Percentiles rank a stretch among this genome's conserved stretches.
These are phyloP conservation scores for Sisymbrium altissimum DNA, from an alignment of 345 rosid genomes.

Conservation along the genomic window DNA sequence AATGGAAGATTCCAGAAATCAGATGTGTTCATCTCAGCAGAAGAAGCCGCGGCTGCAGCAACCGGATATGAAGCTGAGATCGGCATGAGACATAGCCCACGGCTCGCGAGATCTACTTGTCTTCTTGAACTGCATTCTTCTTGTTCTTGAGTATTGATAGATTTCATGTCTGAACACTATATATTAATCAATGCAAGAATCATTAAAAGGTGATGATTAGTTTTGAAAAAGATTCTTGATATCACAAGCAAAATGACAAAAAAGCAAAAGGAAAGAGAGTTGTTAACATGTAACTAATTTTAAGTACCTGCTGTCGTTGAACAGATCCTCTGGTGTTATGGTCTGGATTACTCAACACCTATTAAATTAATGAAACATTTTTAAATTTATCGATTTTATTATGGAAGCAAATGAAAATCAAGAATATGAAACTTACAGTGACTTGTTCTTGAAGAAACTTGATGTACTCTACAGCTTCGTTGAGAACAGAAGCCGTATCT, in stretches of 20 bases:
- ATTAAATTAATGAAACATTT: neutral
- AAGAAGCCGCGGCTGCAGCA: constrained; percentile 33
- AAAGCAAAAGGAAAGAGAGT: constrained; percentile 9
- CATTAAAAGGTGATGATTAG: constrained; percentile 16
- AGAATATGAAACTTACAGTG: constrained; percentile 42
- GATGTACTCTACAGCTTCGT: constrained; percentile 86
- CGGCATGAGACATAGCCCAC: constrained; percentile 84
- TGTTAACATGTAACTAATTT: constrained; percentile 28
- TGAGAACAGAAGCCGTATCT: constrained; percentile 95
- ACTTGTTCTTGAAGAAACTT: constrained; percentile 87
- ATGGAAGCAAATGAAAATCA: neutral
- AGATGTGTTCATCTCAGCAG: constrained; percentile 53
- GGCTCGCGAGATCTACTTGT: constrained; percentile 59
- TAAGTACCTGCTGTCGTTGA: constrained; percentile 71
- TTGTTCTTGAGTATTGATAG: constrained; percentile 9
- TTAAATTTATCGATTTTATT: neutral
- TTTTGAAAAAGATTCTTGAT: constrained; percentile 18
- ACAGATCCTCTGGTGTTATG: constrained; percentile 60
- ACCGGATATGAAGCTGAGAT: constrained; percentile 67
- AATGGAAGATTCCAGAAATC: constrained; percentile 59
- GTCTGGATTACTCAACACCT: constrained; percentile 72
- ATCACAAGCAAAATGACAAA: constrained; percentile 30
- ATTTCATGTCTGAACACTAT: constrained; percentile 17
- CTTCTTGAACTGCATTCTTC: constrained; percentile 36
- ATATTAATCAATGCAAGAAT: constrained; percentile 10